Percentiles rank a stretch among this genome's conserved stretches.
phyloP scores from a whole-genome alignment of 805 yeast genomes.

The Hagleromyces aurorensis region DNA sequence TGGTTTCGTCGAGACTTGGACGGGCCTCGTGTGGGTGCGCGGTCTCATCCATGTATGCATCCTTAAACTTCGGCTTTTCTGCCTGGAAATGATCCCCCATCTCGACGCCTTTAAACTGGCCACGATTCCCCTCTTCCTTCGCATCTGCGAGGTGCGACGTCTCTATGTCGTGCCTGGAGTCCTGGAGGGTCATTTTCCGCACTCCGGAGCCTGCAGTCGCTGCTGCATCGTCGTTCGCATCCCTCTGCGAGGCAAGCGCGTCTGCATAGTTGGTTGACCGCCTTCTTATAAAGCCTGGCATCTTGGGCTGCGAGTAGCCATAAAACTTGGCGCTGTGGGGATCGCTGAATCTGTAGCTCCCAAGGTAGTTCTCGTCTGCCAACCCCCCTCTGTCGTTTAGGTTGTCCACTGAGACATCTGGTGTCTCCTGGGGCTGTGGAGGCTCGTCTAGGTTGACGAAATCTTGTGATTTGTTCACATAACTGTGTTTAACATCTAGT shows the following conservation, averaged over 20 bases:
- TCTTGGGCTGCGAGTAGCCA: constrained; percentile 1
- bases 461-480: constrained; percentile 9
- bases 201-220: constrained; percentile 1
- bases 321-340: constrained; percentile 3
- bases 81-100: constrained; percentile 8
- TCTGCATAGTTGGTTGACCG: constrained; percentile 17
- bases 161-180: constrained; percentile 3
- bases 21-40: neutral
- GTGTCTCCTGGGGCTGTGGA: constrained; percentile 17
- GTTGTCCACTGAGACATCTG: constrained; percentile 8
- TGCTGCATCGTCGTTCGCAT: constrained; percentile 2
- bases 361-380: constrained; percentile 2
- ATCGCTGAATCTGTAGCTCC: constrained; percentile 1
- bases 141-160: constrained; percentile 3
- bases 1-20: constrained; percentile 2
- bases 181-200: constrained; percentile 5
- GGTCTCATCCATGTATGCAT: constrained; percentile 2
- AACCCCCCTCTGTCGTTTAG: constrained; percentile 2
- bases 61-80: constrained; percentile 4
- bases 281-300: constrained; percentile 6
- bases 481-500: too few species aligned
- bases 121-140: constrained; percentile 5
- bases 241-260: constrained; percentile 10
- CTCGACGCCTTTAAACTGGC: constrained; percentile 4
- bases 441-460: constrained; percentile 19